Conservation (phyloP, 106 monocot species). For the Xerophyta viscosa region DNA sequence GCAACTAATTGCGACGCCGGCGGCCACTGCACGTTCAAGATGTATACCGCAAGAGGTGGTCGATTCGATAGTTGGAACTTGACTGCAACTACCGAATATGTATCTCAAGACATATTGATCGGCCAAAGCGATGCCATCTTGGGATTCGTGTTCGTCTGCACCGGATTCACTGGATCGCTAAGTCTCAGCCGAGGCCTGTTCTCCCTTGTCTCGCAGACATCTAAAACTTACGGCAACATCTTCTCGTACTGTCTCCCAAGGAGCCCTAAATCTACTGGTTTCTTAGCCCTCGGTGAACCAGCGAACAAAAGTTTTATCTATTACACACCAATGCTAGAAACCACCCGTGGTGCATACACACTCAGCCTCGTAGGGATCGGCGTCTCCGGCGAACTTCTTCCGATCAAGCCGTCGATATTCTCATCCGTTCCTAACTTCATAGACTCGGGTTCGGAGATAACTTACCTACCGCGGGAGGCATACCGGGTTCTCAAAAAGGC, state of each 20-base stretch:
- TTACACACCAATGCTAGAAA: conserved; percentile 36
- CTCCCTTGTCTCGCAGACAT: conserved; percentile 38
- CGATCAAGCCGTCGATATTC: conserved; percentile 14
- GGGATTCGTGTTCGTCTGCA: conserved; percentile 35
- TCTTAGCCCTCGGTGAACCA: conserved; percentile 26
- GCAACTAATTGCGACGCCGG: conserved; percentile 19
- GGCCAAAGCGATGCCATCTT: neutral
- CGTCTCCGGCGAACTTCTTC: conserved; percentile 14
- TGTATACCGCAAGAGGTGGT: no score
- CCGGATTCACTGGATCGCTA: conserved; percentile 33
- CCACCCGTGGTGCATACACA: conserved; percentile 22
- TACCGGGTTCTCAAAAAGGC: conserved; percentile 30
- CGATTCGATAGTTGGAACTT: conserved; percentile 27
- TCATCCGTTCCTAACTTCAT: conserved; percentile 27
- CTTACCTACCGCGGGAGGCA: conserved; percentile 28
- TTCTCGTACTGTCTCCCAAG: conserved; percentile 64
- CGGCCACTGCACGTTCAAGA: conserved; percentile 27
- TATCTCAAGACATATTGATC: conserved; percentile 26
- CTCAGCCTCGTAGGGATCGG: conserved; percentile 18
- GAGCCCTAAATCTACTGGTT: conserved; percentile 24
- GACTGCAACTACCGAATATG: conserved; percentile 27
- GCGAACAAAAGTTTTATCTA: neutral
- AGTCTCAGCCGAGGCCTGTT: conserved; percentile 33
- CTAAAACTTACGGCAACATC: conserved; percentile 16
- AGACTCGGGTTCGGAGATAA: conserved; percentile 59